A percentile compares a stretch with the other conserved stretches of the same genome.
Evolutionary conservation across 2,329 filamentous ascomycete genomes (phyloP).

Genomic region (Remersonia thermophila): DNA sequence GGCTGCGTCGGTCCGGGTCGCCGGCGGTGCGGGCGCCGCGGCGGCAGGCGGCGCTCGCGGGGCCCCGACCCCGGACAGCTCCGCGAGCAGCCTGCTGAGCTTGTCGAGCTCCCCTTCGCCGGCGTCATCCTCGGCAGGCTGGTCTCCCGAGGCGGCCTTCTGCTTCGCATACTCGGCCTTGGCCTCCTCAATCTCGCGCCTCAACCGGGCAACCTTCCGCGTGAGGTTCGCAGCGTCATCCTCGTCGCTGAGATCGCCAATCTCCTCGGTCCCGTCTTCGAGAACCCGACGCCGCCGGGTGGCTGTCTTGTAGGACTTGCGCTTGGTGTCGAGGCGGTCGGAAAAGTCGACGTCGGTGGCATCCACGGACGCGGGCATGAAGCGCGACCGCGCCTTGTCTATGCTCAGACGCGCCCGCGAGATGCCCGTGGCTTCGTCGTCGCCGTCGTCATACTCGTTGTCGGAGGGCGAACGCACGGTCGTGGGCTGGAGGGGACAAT

Average conservation of each 20-base stretch:
- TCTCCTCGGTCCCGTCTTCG: constrained; percentile 51
- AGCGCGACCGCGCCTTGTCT: constrained; percentile 67
- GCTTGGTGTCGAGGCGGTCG: constrained; percentile 70
- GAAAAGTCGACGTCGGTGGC: constrained; percentile 76
- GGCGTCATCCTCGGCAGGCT: constrained; percentile 26
- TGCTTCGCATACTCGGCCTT: constrained; percentile 49
- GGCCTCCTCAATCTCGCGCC: constrained; percentile 68
- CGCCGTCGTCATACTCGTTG: constrained; percentile 49
- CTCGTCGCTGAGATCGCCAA: constrained; percentile 64
- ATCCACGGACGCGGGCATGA: constrained; percentile 64
- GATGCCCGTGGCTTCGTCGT: constrained; percentile 54
- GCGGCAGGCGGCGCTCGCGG: constrained; percentile 17
- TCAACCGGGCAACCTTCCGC: constrained; percentile 67
- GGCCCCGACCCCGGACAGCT: constrained; percentile 35
- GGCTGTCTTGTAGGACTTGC: constrained; percentile 70
- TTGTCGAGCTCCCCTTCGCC: constrained; percentile 47
- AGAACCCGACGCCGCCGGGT: constrained; percentile 51
- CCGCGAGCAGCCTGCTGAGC: constrained; percentile 60
- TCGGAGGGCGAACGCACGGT: constrained; percentile 46
- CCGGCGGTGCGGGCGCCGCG: constrained; percentile 13
- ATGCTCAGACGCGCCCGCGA: constrained; percentile 65
- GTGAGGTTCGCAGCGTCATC: constrained; percentile 62
- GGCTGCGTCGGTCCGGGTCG: constrained; percentile 13
- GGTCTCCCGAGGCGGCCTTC: constrained; percentile 32
- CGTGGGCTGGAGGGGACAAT: constrained; percentile 31